Evolutionary conservation across 169 alveolate species (phyloP).

Genomic region (Plasmodium coatneyi): DNA sequence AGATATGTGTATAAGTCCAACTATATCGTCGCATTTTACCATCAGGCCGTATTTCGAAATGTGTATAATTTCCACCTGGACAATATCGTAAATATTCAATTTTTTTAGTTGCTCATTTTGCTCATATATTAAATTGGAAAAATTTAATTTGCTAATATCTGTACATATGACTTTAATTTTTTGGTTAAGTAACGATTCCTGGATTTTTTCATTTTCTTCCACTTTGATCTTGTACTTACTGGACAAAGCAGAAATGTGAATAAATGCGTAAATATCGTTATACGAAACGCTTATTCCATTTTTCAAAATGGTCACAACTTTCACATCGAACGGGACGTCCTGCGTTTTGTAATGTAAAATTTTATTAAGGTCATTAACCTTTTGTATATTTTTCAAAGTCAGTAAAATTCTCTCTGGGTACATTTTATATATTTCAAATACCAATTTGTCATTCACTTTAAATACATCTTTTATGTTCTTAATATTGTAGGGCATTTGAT

Average conservation of each 20-base stretch:
- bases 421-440: constrained; percentile 74
- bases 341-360: constrained; percentile 50
- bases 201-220: constrained; percentile 51
- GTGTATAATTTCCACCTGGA: constrained; percentile 69
- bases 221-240: constrained; percentile 25
- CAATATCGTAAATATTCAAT: constrained; percentile 41
- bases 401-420: constrained; percentile 53
- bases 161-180: constrained; percentile 64
- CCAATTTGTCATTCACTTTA: constrained; percentile 62
- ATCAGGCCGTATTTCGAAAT: constrained; percentile 72
- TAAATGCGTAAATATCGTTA: constrained; percentile 56
- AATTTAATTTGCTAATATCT: constrained; percentile 62
- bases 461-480: constrained; percentile 43
- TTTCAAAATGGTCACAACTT: constrained; percentile 36
- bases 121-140: constrained; percentile 66
- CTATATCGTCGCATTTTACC: constrained; percentile 70
- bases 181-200: constrained; percentile 33
- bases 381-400: constrained; percentile 74
- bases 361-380: constrained; percentile 70
- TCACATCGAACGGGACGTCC: constrained; percentile 63
- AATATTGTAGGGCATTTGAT: constrained; percentile 74
- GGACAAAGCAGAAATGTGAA: constrained; percentile 67
- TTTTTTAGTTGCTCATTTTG: constrained; percentile 71
- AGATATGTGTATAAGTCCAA: constrained; percentile 59
- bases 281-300: constrained; percentile 63